phyloP scores from a whole-genome alignment of 2,329 filamentous ascomycete species.

The Penicillium sp. region DNA sequence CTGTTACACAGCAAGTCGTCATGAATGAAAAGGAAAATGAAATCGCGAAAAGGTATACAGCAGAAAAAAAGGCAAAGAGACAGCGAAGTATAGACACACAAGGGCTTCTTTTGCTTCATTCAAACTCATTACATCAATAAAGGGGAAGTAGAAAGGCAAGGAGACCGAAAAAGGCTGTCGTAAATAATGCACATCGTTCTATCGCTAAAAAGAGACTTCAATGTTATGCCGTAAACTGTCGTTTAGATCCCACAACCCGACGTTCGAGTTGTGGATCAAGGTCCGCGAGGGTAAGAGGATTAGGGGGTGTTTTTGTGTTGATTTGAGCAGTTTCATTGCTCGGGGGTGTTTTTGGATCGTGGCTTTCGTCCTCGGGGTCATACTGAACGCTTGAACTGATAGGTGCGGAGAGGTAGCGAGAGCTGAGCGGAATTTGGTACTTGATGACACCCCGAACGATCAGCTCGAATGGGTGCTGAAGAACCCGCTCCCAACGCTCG shows the following conservation, averaged over 20 bases:
- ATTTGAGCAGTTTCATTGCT: constrained; percentile 32
- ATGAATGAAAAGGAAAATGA: neutral
- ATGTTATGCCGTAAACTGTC: constrained; percentile 32
- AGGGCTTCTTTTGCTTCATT: constrained; percentile 4
- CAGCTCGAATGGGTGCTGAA: constrained; percentile 89
- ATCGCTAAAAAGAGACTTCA: constrained; percentile 21
- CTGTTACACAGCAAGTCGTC: neutral
- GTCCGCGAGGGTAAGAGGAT: constrained; percentile 10
- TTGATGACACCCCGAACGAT: constrained; percentile 89
- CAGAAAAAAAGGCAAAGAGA: constrained; percentile 9
- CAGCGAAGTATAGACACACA: neutral
- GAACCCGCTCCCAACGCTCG: constrained; percentile 84
- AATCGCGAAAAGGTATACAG: constrained; percentile 23
- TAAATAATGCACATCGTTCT: constrained; percentile 26
- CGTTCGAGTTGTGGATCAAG: constrained; percentile 9
- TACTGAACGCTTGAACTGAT: constrained; percentile 45
- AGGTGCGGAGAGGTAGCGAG: constrained; percentile 53
- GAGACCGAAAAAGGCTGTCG: constrained; percentile 15
- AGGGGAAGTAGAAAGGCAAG: constrained; percentile 2
- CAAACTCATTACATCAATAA: constrained; percentile 12
- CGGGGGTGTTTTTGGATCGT: constrained; percentile 17
- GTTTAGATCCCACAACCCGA: constrained; percentile 17
- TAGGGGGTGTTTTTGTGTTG: constrained; percentile 9
- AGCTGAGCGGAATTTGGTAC: constrained; percentile 67
- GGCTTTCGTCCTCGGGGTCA: constrained; percentile 36